Evolutionary conservation across 352 stramenopile species (phyloP), one percentile per base, ranked within the genome.

Genomic region (Thalassiosira hispida): DNA sequence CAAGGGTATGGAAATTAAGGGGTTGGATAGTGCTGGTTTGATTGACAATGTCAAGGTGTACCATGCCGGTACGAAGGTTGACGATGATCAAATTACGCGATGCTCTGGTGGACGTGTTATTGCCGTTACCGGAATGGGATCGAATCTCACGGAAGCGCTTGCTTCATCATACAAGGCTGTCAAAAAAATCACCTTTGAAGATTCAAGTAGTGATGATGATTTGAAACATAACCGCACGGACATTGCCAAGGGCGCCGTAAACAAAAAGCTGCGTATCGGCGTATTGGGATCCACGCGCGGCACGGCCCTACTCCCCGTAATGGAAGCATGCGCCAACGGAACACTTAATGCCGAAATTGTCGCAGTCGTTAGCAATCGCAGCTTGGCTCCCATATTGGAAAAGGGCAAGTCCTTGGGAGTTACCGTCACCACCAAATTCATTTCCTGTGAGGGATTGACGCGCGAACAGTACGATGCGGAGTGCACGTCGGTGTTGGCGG

Each of bases 51-150:
- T 98, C 23, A 98, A 97, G n/a, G 96, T 99, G 9, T 99, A 99
- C 90, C 97, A 99, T 88, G 97, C 97, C 33, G 98, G 98, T 59
- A 99, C 98, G n/a, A 91, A 94, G 42, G 64, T 96, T 12, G 86
- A 91, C 42, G 84, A 84, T 22, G 69, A 75, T 25, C 86, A 90
- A 56, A 74, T 83, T 6, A 85, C 98, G 14, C 87, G 96, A 31
- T 99, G 97, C 35, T 97, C 92, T 2, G 97, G 97, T 44, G 98
- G 98, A 12, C 93, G 98, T 52, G 98, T 99, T 22, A 90, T 99
- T 9, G 96, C 97, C 18, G 97, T 99, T 12, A 99, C 96, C 23
- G 97, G 96, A 51, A 88, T 96, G 38, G 96, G 95, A 23, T 73
- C 88, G 29, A 96, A 92, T 53, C 91, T 99, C 9, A 92, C 97